phyloP scores from a whole-genome alignment of 129 eudicot genomes.

The Flaveria brownii region DNA sequence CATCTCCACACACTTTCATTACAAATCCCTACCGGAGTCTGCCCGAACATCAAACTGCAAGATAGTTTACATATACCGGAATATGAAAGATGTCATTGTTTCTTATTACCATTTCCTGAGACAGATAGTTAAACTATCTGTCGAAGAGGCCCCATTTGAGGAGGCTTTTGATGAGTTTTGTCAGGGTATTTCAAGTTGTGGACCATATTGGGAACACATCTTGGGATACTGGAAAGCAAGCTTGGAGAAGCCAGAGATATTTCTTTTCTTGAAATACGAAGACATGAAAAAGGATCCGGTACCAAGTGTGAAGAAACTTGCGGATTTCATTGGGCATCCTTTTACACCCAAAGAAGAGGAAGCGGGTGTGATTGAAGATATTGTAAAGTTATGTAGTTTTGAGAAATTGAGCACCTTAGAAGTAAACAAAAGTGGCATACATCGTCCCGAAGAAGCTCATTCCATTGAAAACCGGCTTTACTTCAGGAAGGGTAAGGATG shows the following conservation, averaged over 20 bases:
- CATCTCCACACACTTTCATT: neutral
- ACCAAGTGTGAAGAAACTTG: neutral
- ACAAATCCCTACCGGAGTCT: neutral
- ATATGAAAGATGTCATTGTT: neutral
- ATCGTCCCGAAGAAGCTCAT: neutral
- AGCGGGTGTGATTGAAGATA: neutral
- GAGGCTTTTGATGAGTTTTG: neutral
- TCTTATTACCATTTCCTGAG: neutral
- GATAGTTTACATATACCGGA: neutral
- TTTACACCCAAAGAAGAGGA: neutral
- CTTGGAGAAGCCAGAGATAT: neutral
- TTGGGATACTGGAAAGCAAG: neutral
- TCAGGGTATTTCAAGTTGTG: neutral
- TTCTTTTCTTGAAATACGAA: neutral
- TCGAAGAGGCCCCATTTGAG: neutral
- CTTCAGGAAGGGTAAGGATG: neutral
- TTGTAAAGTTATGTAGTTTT: neutral
- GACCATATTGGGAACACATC: neutral
- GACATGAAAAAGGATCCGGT: neutral
- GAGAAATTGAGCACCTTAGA: neutral
- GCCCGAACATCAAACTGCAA: neutral
- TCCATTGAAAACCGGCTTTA: neutral
- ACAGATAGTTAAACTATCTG: neutral
- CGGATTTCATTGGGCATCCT: neutral
- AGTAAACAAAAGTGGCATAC: neutral